These are phyloP conservation scores for Cladosporium sp. DNA, from an alignment of 2,329 filamentous ascomycete species.

Conservation along the genomic window DNA sequence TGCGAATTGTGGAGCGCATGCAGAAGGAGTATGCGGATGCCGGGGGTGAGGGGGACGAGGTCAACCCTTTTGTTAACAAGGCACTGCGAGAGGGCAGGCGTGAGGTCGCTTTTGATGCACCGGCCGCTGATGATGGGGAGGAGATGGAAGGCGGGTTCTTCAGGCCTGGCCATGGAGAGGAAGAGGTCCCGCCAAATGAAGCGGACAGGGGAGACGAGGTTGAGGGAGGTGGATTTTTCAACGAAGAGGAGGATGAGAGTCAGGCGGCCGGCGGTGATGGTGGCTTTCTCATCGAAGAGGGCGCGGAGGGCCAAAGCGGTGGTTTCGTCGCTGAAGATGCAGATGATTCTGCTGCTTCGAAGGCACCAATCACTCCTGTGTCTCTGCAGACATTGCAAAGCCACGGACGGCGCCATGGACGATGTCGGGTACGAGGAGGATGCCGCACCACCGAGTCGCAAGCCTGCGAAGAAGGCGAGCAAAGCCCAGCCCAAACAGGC, in stretches of 20 bases:
- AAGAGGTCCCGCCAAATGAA: slow-evolving; percentile 27
- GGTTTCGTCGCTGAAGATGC: slow-evolving; percentile 35
- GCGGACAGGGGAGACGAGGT: slow-evolving; percentile 12
- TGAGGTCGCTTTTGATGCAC: background rate
- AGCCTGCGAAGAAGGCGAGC: background rate
- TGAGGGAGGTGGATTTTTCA: slow-evolving; percentile 22
- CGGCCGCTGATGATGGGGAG: slow-evolving; percentile 16
- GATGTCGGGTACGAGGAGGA: slow-evolving; percentile 13
- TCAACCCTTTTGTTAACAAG: slow-evolving; percentile 47
- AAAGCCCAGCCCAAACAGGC: slow-evolving; percentile 8
- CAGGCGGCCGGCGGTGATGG: slow-evolving; percentile 23
- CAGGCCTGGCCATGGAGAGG: slow-evolving; percentile 31
- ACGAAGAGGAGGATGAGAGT: slow-evolving; percentile 22
- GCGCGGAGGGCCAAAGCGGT: slow-evolving; percentile 23
- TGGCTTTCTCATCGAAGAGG: slow-evolving; percentile 31
- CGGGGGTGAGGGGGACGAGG: slow-evolving; percentile 39
- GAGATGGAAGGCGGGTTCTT: slow-evolving; percentile 38
- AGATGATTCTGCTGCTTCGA: slow-evolving; percentile 19
- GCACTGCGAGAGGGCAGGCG: slow-evolving; percentile 22
- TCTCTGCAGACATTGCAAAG: slow-evolving; percentile 22
- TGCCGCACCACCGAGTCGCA: background rate
- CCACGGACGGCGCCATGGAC: slow-evolving; percentile 25
- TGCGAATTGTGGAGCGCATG: slow-evolving; percentile 75
- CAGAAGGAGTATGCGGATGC: slow-evolving; percentile 66
- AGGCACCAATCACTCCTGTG: slow-evolving; percentile 19